Evolutionary conservation across 1,139 yeast genomes (phyloP).

Genomic region (Hansenula lynferdii): DNA sequence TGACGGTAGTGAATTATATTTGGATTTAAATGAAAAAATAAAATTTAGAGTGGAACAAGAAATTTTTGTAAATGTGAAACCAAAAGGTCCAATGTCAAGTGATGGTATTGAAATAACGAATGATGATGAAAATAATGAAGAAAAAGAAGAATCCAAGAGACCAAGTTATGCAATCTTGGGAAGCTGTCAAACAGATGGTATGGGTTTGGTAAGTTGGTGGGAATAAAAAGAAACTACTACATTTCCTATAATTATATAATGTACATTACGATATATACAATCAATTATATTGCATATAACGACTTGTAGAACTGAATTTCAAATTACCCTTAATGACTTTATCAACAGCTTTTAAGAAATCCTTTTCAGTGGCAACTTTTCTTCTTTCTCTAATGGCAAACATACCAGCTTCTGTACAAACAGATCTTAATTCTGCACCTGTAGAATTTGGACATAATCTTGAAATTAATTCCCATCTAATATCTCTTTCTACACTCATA

Average conservation of each 20-base stretch:
- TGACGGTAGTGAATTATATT: slow-evolving; percentile 66
- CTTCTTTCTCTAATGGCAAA: slow-evolving; percentile 97
- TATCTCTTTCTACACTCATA: slow-evolving; percentile 95
- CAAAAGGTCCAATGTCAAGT: slow-evolving; percentile 47
- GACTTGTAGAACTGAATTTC: slow-evolving; percentile 94
- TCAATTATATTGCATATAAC: slow-evolving; percentile 95
- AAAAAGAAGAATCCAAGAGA: slow-evolving; percentile 31
- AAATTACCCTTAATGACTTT: slow-evolving; percentile 97
- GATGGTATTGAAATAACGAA: slow-evolving; percentile 1
- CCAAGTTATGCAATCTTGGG: slow-evolving; percentile 77
- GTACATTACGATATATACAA: too few species aligned
- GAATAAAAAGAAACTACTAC: slow-evolving; percentile 39
- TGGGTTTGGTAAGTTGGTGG: slow-evolving; percentile 98
- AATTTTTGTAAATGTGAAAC: slow-evolving; percentile 75
- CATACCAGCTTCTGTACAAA: slow-evolving; percentile 99
- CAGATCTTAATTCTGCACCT: slow-evolving; percentile 96
- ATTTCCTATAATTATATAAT: slow-evolving; percentile 2
- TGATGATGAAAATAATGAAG: slow-evolving; percentile 37
- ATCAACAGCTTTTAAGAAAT: slow-evolving; percentile 94
- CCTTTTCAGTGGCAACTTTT: slow-evolving; percentile 97
- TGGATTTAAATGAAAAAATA: slow-evolving; percentile 88
- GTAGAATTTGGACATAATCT: slow-evolving; percentile 97
- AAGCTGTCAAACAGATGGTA: slow-evolving; percentile 94
- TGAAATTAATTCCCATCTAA: slow-evolving; percentile 97
- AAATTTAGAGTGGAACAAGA: slow-evolving; percentile 90